A percentile compares a stretch with the other conserved stretches of the same genome.
These are phyloP conservation scores for Hylodesmum podocarpum DNA, from an alignment of 306 rosid species.

Conservation along the genomic window DNA sequence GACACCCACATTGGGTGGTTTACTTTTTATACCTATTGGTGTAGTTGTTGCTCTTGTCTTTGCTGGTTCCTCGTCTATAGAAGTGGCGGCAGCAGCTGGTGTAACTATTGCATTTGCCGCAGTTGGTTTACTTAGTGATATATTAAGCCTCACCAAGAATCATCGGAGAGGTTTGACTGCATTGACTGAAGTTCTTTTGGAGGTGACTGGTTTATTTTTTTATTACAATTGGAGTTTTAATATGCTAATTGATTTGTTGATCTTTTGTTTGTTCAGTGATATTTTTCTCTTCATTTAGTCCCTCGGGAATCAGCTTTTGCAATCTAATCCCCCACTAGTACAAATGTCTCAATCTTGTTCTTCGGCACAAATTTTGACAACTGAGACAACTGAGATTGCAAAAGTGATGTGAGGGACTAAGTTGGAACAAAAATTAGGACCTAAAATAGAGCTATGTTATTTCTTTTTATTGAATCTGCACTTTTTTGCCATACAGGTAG, in stretches of 20 bases:
- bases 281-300: neutral
- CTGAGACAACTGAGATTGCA: neutral
- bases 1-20: slow-evolving; percentile 93
- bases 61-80: slow-evolving; percentile 65
- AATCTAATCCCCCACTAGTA: neutral
- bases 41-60: slow-evolving; percentile 58
- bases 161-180: slow-evolving; percentile 63
- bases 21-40: slow-evolving; percentile 82
- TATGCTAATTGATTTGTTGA: neutral
- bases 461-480: slow-evolving; percentile 24
- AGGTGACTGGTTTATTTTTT: slow-evolving; percentile 52
- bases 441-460: neutral
- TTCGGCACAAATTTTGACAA: neutral
- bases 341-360: neutral
- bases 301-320: neutral
- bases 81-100: slow-evolving; percentile 67
- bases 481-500: slow-evolving; percentile 59
- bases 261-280: neutral
- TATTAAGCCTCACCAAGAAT: slow-evolving; percentile 56
- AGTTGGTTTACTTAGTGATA: slow-evolving; percentile 77
- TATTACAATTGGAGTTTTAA: slow-evolving; percentile 1
- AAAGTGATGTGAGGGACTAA: neutral
- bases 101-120: slow-evolving; percentile 88
- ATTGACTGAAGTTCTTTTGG: slow-evolving; percentile 51
- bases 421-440: neutral